Percentiles rank a stretch among this genome's conserved stretches.
These are phyloP conservation scores for Vitis cinerea DNA, from an alignment of 164 flowering plant genomes.

Conservation along the genomic window DNA sequence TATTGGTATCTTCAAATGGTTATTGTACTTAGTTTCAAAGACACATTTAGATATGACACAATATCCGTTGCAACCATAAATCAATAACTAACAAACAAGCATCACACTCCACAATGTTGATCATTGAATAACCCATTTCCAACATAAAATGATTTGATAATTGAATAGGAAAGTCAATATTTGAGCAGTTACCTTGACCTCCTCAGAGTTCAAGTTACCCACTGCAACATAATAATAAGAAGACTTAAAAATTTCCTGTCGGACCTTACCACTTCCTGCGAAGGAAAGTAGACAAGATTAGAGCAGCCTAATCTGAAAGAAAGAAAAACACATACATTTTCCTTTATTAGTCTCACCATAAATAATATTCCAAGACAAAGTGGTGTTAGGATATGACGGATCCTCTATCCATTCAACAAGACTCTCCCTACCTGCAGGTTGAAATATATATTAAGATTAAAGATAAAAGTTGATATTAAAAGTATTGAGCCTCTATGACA, in stretches of 20 bases:
- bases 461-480: neutral
- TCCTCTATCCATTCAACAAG: constrained; percentile 64
- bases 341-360: constrained; percentile 40
- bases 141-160: neutral
- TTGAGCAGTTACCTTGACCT: constrained; percentile 45
- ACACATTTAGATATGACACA: no score
- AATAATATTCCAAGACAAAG: constrained; percentile 71
- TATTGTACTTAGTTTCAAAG: no score
- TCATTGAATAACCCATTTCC: neutral
- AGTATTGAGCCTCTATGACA: neutral
- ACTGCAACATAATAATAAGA: constrained; percentile 65
- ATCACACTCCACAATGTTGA: neutral
- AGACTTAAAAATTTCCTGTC: constrained; percentile 42
- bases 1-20: no score
- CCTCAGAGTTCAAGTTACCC: constrained; percentile 51
- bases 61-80: no score
- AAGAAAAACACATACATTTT: neutral
- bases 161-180: neutral
- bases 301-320: neutral
- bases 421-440: constrained; percentile 62
- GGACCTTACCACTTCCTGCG: constrained; percentile 62
- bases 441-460: neutral
- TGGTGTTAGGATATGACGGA: constrained; percentile 66
- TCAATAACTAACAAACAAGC: neutral
- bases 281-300: constrained; percentile 1